Conservation (phyloP, 768 basidiomycete species). For the Trametes cinnabarina region DNA sequence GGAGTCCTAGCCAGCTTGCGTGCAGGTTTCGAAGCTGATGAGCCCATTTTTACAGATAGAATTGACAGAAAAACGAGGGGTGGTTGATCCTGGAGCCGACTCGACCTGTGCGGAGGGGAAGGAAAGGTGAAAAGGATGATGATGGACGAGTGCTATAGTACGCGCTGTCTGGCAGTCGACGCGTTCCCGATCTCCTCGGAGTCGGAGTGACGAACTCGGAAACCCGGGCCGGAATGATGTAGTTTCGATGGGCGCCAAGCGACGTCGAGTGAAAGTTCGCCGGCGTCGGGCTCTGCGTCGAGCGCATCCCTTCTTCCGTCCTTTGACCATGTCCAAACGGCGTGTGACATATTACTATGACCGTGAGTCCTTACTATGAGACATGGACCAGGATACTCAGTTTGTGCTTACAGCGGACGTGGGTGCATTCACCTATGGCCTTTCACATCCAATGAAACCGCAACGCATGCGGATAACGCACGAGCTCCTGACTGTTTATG, state of each 20-base stretch:
- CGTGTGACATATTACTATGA: slow-evolving; percentile 84
- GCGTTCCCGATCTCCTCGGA: neutral
- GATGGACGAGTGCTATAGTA: no score
- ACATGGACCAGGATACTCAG: neutral
- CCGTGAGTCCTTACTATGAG: slow-evolving; percentile 37
- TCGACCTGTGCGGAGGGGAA: neutral
- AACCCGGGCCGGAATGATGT: neutral
- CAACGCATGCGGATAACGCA: slow-evolving; percentile 94
- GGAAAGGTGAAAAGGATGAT: neutral
- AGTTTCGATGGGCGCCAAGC: neutral
- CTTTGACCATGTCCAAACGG: slow-evolving; percentile 56
- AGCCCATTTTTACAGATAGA: slow-evolving; percentile 47
- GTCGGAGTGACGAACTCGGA: neutral
- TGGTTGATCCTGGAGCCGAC: no score
- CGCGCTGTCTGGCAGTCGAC: no score
- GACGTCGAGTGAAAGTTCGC: neutral
- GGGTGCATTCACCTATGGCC: slow-evolving; percentile 75
- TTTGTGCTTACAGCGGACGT: slow-evolving; percentile 53
- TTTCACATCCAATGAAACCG: slow-evolving; percentile 94
- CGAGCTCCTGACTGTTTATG: slow-evolving; percentile 86
- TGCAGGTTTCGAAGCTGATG: slow-evolving; percentile 55
- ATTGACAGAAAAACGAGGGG: no score
- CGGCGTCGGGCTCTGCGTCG: neutral
- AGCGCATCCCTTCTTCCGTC: neutral
- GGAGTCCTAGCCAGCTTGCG: slow-evolving; percentile 51